phyloP scores from a whole-genome alignment of 1,139 yeast genomes.

The Debaryomyces sp. region DNA sequence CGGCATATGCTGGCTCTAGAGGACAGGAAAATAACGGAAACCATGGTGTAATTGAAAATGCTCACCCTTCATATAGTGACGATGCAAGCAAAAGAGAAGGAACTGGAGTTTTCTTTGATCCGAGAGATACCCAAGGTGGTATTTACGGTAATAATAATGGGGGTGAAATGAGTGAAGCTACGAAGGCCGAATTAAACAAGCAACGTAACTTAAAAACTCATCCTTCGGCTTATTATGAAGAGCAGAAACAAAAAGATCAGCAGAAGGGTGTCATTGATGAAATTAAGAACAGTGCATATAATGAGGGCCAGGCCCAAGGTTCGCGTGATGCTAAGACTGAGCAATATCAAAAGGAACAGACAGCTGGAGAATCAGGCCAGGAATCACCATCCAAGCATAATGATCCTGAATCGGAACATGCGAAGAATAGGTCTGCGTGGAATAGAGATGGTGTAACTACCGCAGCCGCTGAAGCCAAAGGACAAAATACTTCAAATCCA shows the following conservation, averaged over 20 bases:
- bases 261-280: slow-evolving; percentile 13
- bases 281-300: slow-evolving; percentile 20
- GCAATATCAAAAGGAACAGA: neutral
- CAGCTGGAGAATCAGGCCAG: neutral
- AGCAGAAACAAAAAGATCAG: slow-evolving; percentile 16
- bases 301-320: slow-evolving; percentile 18
- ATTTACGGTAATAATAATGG: slow-evolving; percentile 19
- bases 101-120: slow-evolving; percentile 37
- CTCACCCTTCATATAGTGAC: slow-evolving; percentile 29
- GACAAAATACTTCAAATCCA: neutral
- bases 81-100: slow-evolving; percentile 33
- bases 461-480: slow-evolving; percentile 13
- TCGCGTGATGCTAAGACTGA: slow-evolving; percentile 12
- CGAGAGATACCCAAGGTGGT: slow-evolving; percentile 41
- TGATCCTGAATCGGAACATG: slow-evolving; percentile 30
- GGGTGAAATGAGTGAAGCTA: slow-evolving; percentile 25
- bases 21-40: neutral
- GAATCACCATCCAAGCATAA: slow-evolving; percentile 2
- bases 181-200: slow-evolving; percentile 26
- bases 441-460: slow-evolving; percentile 28
- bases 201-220: slow-evolving; percentile 32
- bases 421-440: slow-evolving; percentile 33
- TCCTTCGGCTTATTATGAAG: slow-evolving; percentile 29
- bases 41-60: slow-evolving; percentile 19
- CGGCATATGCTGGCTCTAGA: neutral